Evolutionary conservation across 768 basidiomycete genomes (phyloP).

Genomic region (Paxillus involutus): DNA sequence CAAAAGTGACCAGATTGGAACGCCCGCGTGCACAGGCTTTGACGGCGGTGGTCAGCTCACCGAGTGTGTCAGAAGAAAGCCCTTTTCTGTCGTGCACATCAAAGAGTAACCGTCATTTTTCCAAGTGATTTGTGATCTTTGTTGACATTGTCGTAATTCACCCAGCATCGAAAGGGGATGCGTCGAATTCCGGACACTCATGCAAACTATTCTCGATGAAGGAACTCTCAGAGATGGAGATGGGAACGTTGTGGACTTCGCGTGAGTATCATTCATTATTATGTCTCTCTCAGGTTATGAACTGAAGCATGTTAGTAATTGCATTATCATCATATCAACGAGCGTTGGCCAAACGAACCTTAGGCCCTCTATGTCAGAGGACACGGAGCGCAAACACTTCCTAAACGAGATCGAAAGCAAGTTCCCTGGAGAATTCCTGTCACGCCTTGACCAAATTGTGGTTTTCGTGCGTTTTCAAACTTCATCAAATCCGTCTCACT

Average conservation of each 20-base stretch:
- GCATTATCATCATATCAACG: constrained; percentile 3
- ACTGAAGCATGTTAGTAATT: not conserved
- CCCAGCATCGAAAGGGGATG: constrained; percentile 40
- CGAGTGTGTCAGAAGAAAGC: constrained; percentile 42
- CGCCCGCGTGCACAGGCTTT: constrained; percentile 38
- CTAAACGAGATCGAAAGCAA: not conserved
- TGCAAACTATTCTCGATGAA: constrained; percentile 46
- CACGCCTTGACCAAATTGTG: constrained; percentile 5
- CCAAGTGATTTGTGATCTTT: not conserved
- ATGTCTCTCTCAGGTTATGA: not conserved
- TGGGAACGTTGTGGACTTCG: constrained; percentile 2
- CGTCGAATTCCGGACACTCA: constrained; percentile 41
- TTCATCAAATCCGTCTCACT: not conserved
- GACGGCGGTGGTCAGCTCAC: constrained; percentile 43
- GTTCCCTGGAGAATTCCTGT: constrained; percentile 3
- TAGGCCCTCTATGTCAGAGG: not conserved
- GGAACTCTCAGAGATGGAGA: constrained; percentile 42
- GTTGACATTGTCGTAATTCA: not conserved
- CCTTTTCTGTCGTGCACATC: constrained; percentile 33
- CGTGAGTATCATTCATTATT: not conserved
- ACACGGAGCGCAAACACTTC: constrained; percentile 1
- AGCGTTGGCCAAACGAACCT: constrained; percentile 3
- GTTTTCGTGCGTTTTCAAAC: not conserved
- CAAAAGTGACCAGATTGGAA: constrained; percentile 22
- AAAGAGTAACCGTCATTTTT: constrained; percentile 11